These are phyloP conservation scores for Coemansia sp. DNA, from an alignment of 192 early-diverging fungal genomes.

Conservation along the genomic window DNA sequence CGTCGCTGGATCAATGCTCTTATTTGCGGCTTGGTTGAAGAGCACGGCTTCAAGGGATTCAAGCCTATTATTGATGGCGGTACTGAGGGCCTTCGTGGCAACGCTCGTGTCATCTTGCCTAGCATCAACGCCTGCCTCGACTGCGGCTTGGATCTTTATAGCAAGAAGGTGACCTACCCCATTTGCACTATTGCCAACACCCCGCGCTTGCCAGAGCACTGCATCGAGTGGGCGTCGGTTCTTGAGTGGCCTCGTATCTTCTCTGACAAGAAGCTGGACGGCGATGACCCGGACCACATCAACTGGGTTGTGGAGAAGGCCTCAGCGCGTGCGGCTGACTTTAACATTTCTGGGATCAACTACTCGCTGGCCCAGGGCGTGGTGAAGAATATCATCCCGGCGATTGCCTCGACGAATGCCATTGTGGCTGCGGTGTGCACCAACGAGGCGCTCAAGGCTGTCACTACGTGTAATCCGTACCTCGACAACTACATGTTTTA, in stretches of 20 bases:
- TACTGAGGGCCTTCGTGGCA: conserved; percentile 96
- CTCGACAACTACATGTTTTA: conserved; percentile 98
- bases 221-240: conserved; percentile 94
- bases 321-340: conserved; percentile 67
- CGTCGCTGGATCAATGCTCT: conserved; percentile 97
- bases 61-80: conserved; percentile 95
- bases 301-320: conserved; percentile 73
- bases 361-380: conserved; percentile 93
- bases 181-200: conserved; percentile 99
- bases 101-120: conserved; percentile 89
- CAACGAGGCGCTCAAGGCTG: conserved; percentile 92
- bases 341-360: conserved; percentile 84
- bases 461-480: conserved; percentile 70
- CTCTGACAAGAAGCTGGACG: conserved; percentile 73
- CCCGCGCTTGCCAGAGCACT: conserved; percentile 95
- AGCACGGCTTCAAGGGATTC: conserved; percentile 68
- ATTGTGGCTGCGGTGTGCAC: conserved; percentile 84
- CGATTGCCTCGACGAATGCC: conserved; percentile 90
- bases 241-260: conserved; percentile 88
- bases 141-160: conserved; percentile 90
- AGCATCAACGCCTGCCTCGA: conserved; percentile 88
- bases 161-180: conserved; percentile 84
- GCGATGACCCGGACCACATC: conserved; percentile 75
- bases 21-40: conserved; percentile 70
- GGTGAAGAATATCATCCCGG: conserved; percentile 98